phyloP scores from a whole-genome alignment of 169 alveolate genomes.

The Plasmodium blacklocki region DNA sequence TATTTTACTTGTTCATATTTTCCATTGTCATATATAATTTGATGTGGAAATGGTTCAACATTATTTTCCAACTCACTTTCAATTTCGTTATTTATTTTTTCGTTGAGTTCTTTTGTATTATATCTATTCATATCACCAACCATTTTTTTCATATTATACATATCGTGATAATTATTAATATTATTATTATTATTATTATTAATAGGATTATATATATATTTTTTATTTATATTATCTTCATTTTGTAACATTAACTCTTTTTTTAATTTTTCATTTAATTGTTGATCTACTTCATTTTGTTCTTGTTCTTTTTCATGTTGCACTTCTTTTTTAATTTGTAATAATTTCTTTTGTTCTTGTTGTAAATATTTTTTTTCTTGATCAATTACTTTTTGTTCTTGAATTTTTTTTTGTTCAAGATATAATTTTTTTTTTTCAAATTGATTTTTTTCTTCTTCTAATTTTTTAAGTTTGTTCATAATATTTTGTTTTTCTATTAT shows the following conservation, averaged over 20 bases:
- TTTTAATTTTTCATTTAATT: conserved; percentile 5
- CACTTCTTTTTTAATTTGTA: neutral
- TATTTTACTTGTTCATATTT: too few species aligned
- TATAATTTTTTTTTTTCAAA: conserved; percentile 9
- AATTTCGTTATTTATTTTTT: neutral
- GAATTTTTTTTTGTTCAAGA: conserved; percentile 2
- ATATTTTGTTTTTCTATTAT: neutral
- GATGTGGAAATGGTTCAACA: too few species aligned
- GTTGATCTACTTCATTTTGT: neutral
- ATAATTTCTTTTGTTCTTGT: neutral
- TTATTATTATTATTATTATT: too few species aligned
- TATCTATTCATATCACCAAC: neutral
- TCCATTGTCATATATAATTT: too few species aligned
- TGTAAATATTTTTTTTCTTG: neutral
- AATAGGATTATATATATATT: too few species aligned
- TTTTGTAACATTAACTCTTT: neutral
- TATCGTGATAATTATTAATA: too few species aligned
- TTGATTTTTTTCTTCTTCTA: neutral
- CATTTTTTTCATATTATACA: neutral
- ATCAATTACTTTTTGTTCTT: conserved; percentile 8
- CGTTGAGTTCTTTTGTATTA: neutral
- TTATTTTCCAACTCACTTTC: neutral
- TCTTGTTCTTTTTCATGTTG: neutral
- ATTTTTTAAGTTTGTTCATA: neutral
- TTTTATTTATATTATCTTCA: neutral